Base-by-base conservation (phyloP, 805 yeast genomes). In the Candida anglica region DNA sequence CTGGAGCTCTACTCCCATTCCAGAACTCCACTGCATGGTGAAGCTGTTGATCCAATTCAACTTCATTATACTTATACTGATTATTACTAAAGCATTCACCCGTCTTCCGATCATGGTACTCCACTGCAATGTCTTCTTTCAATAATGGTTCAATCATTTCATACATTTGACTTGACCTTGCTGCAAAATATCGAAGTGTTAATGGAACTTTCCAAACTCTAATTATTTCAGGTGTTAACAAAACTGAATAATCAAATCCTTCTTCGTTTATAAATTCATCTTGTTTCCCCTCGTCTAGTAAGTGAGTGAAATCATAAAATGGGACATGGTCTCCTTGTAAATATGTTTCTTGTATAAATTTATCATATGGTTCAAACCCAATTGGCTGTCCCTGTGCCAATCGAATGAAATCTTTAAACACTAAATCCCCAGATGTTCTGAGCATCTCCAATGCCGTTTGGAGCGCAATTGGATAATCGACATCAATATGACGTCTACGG, bases 1-100 rank as follows among this genome's bases (percentile, higher is more conserved):
- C 47, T 1, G 86, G 84, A 3, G 50, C 52, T 29, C 83, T 56
- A 20, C 54, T 44, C 0, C 88, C 88, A 44, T 63, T 60, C 88
- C 88, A 82, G 41, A 78, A 73, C 16, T 48, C 47, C 33, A 72
- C 43, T 3, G 77, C 63, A 8, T 51, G 42, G 0, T 41, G 28
- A 2, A 72, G 50, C 6, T 59, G 50, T 2, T 42, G 22, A 1
- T 56, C 40, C 2, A 75, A 46, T 9, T 40, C 46, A 0, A 41
- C 32, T 4, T 49, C 45, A 31, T 68, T 59, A 45, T 65, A 77
- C 3, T 52, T 37, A 34, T 72, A 73, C 6, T 48, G 30, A 0
- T 63, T 48, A 14, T 66, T 66, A 17, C 63, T 56, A 43, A 79
- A 74, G 14, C 50, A 33, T 6, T 36, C 27, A 4, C 51, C 51